Evolutionary conservation across 2,329 filamentous ascomycete species (phyloP).

Genomic region (Fusarium sulawesiense): DNA sequence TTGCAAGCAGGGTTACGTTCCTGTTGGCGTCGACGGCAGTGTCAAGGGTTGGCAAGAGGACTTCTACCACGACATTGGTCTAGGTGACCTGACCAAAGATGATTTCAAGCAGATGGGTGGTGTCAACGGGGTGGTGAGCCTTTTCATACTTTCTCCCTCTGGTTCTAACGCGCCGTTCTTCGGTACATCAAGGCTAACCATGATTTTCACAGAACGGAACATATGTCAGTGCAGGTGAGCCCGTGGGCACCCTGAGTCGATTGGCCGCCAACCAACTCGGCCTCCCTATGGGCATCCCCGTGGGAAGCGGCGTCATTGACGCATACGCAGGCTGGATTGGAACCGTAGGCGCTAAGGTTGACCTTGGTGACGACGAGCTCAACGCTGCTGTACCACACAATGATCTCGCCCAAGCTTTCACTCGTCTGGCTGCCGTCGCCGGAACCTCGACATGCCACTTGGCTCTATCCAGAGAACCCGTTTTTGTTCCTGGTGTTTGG

Average conservation of each 20-base stretch:
- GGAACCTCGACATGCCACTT: slow-evolving; percentile 98
- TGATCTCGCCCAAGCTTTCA: slow-evolving; percentile 92
- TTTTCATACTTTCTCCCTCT: slow-evolving; percentile 38
- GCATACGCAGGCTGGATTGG: slow-evolving; percentile 99
- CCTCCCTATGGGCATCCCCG: slow-evolving; percentile 85
- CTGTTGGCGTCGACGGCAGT: slow-evolving; percentile 95
- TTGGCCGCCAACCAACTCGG: slow-evolving; percentile 87
- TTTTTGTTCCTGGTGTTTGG: slow-evolving; percentile 97
- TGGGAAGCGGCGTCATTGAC: slow-evolving; percentile 97
- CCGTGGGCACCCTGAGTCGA: slow-evolving; percentile 86
- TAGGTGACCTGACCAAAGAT: slow-evolving; percentile 85
- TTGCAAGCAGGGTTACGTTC: slow-evolving; percentile 96
- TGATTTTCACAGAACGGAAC: slow-evolving; percentile 77
- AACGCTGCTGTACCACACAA: slow-evolving; percentile 77
- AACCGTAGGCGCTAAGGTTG: slow-evolving; percentile 96
- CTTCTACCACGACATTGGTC: slow-evolving; percentile 86
- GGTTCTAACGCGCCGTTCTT: slow-evolving; percentile 2
- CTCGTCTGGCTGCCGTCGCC: slow-evolving; percentile 90
- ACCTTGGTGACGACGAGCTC: slow-evolving; percentile 74
- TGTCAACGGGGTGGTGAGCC: slow-evolving; percentile 90
- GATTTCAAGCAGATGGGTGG: slow-evolving; percentile 95
- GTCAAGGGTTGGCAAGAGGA: slow-evolving; percentile 99
- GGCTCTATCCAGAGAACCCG: slow-evolving; percentile 91
- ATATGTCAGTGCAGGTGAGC: slow-evolving; percentile 91
- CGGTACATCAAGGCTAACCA: slow-evolving; percentile 22